Conservation (phyloP, 345 rosid genomes). For the Heritiera fomes region DNA sequence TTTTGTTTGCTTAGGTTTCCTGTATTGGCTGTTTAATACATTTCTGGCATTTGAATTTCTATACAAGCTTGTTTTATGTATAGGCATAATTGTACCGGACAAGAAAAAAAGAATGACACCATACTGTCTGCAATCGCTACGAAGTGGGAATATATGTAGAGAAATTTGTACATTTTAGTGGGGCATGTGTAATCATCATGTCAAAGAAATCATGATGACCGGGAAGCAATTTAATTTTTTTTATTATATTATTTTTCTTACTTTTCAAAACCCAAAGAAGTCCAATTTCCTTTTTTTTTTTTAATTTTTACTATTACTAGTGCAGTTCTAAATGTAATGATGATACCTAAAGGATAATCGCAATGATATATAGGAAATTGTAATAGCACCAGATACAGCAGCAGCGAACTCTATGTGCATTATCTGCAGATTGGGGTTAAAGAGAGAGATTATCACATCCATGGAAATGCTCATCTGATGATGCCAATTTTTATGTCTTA, state of each 20-base stretch:
- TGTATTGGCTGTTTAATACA: neutral
- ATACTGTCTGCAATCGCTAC: conserved; percentile 5
- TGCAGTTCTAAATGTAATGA: neutral
- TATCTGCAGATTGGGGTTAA: neutral
- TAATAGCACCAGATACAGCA: neutral
- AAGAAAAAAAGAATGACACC: conserved; percentile 1
- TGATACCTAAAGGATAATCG: conserved; percentile 1
- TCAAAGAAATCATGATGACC: conserved; percentile 34
- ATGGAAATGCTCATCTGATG: too few relatives aligned
- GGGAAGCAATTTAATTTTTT: neutral
- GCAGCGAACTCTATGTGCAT: neutral
- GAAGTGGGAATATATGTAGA: conserved; percentile 7
- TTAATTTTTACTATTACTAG: conserved; percentile 18
- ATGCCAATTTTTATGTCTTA: too few relatives aligned
- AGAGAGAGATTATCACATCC: too few relatives aligned
- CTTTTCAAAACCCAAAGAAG: neutral
- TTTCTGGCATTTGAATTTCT: neutral
- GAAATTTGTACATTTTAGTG: conserved; percentile 21
- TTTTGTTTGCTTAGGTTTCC: too few relatives aligned
- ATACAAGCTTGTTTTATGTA: neutral
- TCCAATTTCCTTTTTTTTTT: conserved; percentile 12
- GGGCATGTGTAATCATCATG: conserved; percentile 36
- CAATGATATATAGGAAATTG: conserved; percentile 21
- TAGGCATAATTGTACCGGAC: neutral
- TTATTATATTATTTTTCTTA: neutral